These are phyloP conservation scores for Saccharum spontaneum DNA, from an alignment of 176 grass and related monocot species.

Conservation along the genomic window DNA sequence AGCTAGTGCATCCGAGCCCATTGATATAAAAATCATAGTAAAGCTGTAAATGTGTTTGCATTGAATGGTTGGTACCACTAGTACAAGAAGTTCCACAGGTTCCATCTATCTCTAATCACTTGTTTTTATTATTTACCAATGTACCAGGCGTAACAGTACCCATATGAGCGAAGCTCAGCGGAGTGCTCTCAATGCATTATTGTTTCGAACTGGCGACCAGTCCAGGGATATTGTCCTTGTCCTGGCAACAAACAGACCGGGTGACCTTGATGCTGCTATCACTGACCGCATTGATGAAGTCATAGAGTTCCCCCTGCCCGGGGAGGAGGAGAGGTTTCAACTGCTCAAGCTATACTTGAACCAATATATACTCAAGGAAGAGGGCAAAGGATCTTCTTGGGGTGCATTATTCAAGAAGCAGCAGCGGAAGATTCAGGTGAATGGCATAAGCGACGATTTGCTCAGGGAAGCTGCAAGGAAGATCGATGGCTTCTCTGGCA, in stretches of 20 bases:
- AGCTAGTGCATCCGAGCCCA: neutral
- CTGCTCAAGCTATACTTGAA: constrained; percentile 87
- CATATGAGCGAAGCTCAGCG: constrained; percentile 93
- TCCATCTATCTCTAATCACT: constrained; percentile 9
- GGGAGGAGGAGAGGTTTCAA: constrained; percentile 75
- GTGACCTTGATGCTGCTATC: constrained; percentile 88
- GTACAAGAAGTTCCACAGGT: constrained; percentile 9
- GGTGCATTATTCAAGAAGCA: constrained; percentile 60
- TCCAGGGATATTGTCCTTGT: constrained; percentile 86
- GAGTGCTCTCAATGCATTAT: constrained; percentile 91
- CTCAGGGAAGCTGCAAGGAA: constrained; percentile 58
- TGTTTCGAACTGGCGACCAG: constrained; percentile 94
- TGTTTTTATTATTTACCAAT: constrained; percentile 33
- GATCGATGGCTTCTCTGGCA: constrained; percentile 86
- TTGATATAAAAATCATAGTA: neutral
- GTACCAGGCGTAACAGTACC: constrained; percentile 73
- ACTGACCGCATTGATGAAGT: constrained; percentile 97
- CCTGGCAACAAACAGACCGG: constrained; percentile 85
- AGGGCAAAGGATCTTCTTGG: constrained; percentile 40
- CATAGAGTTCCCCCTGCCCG: constrained; percentile 82
- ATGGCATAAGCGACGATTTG: constrained; percentile 62
- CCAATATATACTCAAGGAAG: constrained; percentile 64
- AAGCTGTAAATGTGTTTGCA: neutral
- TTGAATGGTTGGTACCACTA: neutral
- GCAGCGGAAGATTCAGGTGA: constrained; percentile 65